A percentile compares a stretch with the other conserved stretches of the same genome.
Evolutionary conservation across 2,329 filamentous ascomycete species (phyloP).

Genomic region (Sclerotinia subarctica): DNA sequence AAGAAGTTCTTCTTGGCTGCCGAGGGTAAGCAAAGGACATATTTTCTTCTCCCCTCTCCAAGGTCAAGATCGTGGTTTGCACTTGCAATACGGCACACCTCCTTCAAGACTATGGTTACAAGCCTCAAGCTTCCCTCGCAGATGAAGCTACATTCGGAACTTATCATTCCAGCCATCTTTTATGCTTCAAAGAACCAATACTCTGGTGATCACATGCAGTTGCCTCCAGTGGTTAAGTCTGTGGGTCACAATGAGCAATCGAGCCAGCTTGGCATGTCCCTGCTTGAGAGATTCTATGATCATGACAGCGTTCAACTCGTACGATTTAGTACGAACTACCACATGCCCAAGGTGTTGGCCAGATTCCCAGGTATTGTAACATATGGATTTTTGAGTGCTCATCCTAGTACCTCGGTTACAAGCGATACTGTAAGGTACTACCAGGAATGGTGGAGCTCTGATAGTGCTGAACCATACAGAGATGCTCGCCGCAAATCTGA

Average conservation of each 20-base stretch:
- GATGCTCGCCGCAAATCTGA: not conserved
- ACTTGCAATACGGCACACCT: constrained; percentile 19
- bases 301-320: not conserved
- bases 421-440: not conserved
- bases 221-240: constrained; percentile 7
- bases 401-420: not conserved
- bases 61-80: constrained; percentile 10
- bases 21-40: not conserved
- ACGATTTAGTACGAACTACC: constrained; percentile 24
- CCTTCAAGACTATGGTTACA: not conserved
- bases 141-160: constrained; percentile 22
- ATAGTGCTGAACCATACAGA: not conserved
- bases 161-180: constrained; percentile 10
- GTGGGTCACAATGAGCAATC: constrained; percentile 12
- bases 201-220: constrained; percentile 22
- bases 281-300: constrained; percentile 2
- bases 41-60: constrained; percentile 7
- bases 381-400: constrained; percentile 18
- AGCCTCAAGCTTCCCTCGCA: not conserved
- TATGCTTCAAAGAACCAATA: not conserved
- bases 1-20: not conserved
- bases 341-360: constrained; percentile 23
- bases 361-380: constrained; percentile 16
- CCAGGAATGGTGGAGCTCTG: constrained; percentile 16
- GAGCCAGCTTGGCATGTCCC: constrained; percentile 7